phyloP scores from a whole-genome alignment of 129 eudicot genomes.

The Kitagawia praeruptora region DNA sequence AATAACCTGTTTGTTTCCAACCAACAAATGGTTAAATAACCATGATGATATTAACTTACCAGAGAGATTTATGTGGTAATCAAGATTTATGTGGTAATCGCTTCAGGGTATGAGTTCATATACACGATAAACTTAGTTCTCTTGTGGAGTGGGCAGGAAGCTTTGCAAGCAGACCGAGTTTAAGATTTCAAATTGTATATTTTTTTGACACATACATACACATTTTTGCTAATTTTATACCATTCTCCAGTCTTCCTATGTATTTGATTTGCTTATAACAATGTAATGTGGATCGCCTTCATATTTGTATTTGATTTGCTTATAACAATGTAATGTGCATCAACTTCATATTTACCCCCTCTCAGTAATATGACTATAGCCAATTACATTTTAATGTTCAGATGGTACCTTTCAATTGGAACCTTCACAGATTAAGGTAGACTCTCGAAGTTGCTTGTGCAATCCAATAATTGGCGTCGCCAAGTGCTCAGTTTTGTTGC shows the following conservation, averaged over 20 bases:
- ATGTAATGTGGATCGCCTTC: too few relatives aligned
- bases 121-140: constrained; percentile 47
- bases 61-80: constrained; percentile 32
- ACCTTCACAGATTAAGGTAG: constrained; percentile 50
- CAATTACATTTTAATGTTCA: constrained; percentile 7
- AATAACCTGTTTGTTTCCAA: background rate
- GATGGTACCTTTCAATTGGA: constrained; percentile 49
- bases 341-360: background rate
- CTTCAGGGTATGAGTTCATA: constrained; percentile 51
- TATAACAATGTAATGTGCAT: background rate
- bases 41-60: constrained; percentile 26
- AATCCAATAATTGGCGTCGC: constrained; percentile 45
- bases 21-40: background rate
- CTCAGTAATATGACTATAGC: background rate
- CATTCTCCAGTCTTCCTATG: constrained; percentile 52
- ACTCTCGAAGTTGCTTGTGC: constrained; percentile 51
- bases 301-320: background rate
- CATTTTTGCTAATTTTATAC: constrained; percentile 48
- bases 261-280: constrained; percentile 13
- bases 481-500: constrained; percentile 45
- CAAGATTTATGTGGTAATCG: background rate
- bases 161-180: constrained; percentile 58
- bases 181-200: constrained; percentile 53
- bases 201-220: constrained; percentile 43
- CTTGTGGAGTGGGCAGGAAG: constrained; percentile 40